Base-by-base conservation (phyloP, 1,284 basidiomycete genomes). In the Sanghuangporus weigelae region DNA sequence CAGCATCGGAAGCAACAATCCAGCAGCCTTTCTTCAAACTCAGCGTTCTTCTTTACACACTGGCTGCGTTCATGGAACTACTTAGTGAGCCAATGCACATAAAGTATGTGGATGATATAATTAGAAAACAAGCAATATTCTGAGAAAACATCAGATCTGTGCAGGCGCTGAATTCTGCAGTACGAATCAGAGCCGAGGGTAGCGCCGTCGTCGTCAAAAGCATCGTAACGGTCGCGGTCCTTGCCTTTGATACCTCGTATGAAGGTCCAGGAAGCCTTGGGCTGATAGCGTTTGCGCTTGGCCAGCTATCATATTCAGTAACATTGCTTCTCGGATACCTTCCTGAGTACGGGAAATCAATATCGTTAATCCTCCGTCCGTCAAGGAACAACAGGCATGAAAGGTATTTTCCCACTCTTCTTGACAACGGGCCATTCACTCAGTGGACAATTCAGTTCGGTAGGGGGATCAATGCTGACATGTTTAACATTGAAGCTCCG, bases 11-110 rank as follows among this genome's bases (percentile, higher is more conserved):
- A n/a, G 77, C 81, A 50, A 84, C 86, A 7, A 76, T 74, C 23
- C 69, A 69, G 16, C 93, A 96, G 71, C 79, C 85, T 0, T 73
- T 83, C 69, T 96, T 96, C 72, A 69, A 74, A 53, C 67, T 76
- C 21, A 84, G 92, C 0, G 81, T 96, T 11, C 69, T 73, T 1
- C 73, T 92, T 6, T 96, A 97, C 74, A 85, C 86, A 12, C 19
- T 84, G 5, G 86, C 93, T 0, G 89, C 92, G 1, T 69, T 93
- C 35, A 68, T 85, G 58, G 95, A 97, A 73, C 81, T 97, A 49
- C 69, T 86, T 59, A 85, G 88, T 49, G 95, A 97, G 73, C 94
- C 94, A 3, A 82, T 90, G 75, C 91, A 96, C 73, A 90, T 94
- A 67, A 77, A 81, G 79, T 66, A 56, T 35, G 61, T 86, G 70